Base-by-base conservation (phyloP, 176 grass and related monocot species). In the Poa annua region DNA sequence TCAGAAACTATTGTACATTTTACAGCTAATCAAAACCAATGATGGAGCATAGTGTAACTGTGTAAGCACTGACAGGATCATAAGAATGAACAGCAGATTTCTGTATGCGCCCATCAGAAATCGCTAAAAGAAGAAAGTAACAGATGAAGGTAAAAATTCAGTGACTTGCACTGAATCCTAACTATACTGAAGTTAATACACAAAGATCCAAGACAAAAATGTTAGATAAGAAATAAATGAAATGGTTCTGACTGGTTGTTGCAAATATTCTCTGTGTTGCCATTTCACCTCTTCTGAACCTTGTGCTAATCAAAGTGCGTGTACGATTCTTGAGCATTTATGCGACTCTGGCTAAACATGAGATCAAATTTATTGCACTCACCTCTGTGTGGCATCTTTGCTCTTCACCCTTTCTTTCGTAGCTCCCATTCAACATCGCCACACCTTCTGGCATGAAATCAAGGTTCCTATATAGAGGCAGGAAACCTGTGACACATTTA, bases 401-500 rank as follows among this genome's bases (percentile, higher is more conserved):
- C 21, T 74, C 74, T 11, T 41, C 35, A 54, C 19, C 19, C 56
- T 57, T 16, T 60, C 35, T 59, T 65, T 24, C 77, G 36, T 71
- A 6, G 25, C 15, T 11, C 45, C 45, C 70, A 81, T 76, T 81
- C 59, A 87, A 87, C 57, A 38, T 26, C 49, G 35, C 60, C 59
- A 20, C 85, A 81, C 57, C 78, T 34, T 66, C 63, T 56, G 57
- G 85, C 78, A 86, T 55, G 77, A 41, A 72, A 75, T 74, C 60
- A 87, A 74, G 84, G 55, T 16, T 86, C 76, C 57, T 39, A 64
- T 38, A 16, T 21, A 19, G 38, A 53, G 71, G 53, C 86, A 88
- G 66, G 55, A 79, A 84, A 44, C 35, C 22, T 88, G 86, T 88
- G 86, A 88, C 74, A 13, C 34, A 72, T 52, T 83, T 64, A 88